Conservation (phyloP, 1,284 basidiomycete genomes). For the Phellopilus nigrolimitatus region DNA sequence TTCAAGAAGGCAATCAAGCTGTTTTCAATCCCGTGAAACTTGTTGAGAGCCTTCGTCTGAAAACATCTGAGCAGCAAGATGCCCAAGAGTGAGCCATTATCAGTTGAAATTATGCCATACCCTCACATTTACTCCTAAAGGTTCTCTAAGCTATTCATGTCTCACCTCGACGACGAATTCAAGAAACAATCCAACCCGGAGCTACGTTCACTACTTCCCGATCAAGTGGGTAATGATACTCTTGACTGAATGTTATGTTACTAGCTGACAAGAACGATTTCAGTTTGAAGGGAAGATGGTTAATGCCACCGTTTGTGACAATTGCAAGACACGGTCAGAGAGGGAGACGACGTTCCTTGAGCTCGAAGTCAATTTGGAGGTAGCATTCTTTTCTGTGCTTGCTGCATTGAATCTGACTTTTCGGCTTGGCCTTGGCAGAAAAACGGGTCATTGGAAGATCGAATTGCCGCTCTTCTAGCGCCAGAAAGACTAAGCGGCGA, state of each 20-base stretch:
- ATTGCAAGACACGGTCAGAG: conserved; percentile 66
- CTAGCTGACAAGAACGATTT: conserved; percentile 7
- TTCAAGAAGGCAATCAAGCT: conserved; percentile 65
- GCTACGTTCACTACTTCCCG: conserved; percentile 61
- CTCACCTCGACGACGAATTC: conserved; percentile 80
- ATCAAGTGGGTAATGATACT: conserved; percentile 47
- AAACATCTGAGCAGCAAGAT: conserved; percentile 85
- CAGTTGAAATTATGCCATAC: background rate
- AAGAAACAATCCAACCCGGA: conserved; percentile 61
- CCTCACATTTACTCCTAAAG: conserved; percentile 36
- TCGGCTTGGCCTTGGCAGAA: conserved; percentile 39
- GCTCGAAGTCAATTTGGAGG: conserved; percentile 79
- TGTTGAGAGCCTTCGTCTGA: conserved; percentile 76
- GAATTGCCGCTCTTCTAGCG: conserved; percentile 55
- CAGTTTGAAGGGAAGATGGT: conserved; percentile 84
- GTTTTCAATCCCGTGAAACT: conserved; percentile 81
- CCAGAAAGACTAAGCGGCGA: conserved; percentile 74
- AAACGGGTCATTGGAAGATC: conserved; percentile 67
- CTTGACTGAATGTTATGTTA: conserved; percentile 1
- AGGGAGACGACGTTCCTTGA: conserved; percentile 71
- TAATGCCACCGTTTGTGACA: conserved; percentile 73
- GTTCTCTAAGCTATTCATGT: conserved; percentile 92
- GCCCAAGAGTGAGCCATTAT: conserved; percentile 74
- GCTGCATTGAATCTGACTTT: conserved; percentile 12
- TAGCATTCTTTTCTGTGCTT: conserved; percentile 26